Evolutionary conservation across 371 early-diverging fungal species (phyloP), one percentile per base, ranked within the genome.

Genomic region (Apophysomyces trapeziformis): DNA sequence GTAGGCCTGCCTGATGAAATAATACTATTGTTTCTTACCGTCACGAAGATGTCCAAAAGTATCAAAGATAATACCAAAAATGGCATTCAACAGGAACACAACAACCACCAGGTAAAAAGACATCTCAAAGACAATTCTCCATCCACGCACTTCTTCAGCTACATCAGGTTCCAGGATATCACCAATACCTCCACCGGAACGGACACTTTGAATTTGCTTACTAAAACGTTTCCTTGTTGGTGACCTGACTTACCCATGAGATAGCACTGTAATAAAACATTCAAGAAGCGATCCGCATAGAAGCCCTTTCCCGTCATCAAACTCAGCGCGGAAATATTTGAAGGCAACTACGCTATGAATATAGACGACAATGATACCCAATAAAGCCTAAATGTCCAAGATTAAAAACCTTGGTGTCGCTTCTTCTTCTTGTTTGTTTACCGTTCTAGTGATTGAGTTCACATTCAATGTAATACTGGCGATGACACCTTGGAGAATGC

Each of bases 31-130:
- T 26, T 35, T 12, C 64, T 69, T 77, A 74, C 74, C 85, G 68
- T 87, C 85, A 66, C 87, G 78, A 18, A 87, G 75, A 68, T 82
- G 82, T 14, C 85, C 87, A 72, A 87, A 87, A 0, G 85, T 87
- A 58, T 87, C 87, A 65, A 87, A 87, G 26, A 87, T 85, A 43
- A 86, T 82, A 82, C 87, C 87, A 68, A 87, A 87, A 45, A 87
- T 84, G 12, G 82, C 87, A 70, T 87, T 87, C 38, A 85, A 46
- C 26, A 87, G 68, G 54, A 87, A 85, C 5, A 87, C 84, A 38
- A 87, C 78, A 0, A 87, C 87, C 13, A 87, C 69, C 57, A 87
- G 54, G 63, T 82, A 85, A 70, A 87, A 87, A 5, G 78, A 76
- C 72, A 87, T 74, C 60, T 87, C 87, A 61, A 87, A 80, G 5